A percentile compares a stretch with the other conserved stretches of the same genome.
Evolutionary conservation across 176 grass and related monocot genomes (phyloP).

Genomic region (Carex myosuroides): DNA sequence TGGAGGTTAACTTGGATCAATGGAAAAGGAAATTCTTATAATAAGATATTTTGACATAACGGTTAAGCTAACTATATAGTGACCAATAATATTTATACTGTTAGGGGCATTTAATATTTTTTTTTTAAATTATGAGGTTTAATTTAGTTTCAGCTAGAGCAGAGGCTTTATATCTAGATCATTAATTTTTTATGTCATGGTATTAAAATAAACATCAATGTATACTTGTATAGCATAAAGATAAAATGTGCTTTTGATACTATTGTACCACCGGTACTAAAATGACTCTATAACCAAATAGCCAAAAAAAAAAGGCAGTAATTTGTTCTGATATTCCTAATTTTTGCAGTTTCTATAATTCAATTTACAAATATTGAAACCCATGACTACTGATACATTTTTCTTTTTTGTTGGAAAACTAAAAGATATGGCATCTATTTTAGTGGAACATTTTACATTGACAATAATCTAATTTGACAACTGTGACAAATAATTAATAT

Average conservation of each 20-base stretch:
- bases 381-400: neutral
- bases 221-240: neutral
- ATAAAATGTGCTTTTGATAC: neutral
- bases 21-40: neutral
- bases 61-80: neutral
- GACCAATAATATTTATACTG: too few relatives aligned
- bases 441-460: too few relatives aligned
- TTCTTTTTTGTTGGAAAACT: neutral
- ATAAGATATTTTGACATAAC: neutral
- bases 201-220: too few relatives aligned
- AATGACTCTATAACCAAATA: neutral
- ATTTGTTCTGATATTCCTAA: neutral
- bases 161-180: neutral
- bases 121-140: neutral
- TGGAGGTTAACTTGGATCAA: neutral
- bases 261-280: neutral
- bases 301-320: too few relatives aligned
- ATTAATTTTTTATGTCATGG: too few relatives aligned
- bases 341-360: neutral
- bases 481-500: too few relatives aligned
- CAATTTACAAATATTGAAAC: neutral
- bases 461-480: too few relatives aligned
- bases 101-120: neutral
- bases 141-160: neutral
- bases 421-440: too few relatives aligned